Evolutionary conservation across 1,284 basidiomycete species (phyloP), one percentile per base, ranked within the genome.

Genomic region (Wallemia mellicola): DNA sequence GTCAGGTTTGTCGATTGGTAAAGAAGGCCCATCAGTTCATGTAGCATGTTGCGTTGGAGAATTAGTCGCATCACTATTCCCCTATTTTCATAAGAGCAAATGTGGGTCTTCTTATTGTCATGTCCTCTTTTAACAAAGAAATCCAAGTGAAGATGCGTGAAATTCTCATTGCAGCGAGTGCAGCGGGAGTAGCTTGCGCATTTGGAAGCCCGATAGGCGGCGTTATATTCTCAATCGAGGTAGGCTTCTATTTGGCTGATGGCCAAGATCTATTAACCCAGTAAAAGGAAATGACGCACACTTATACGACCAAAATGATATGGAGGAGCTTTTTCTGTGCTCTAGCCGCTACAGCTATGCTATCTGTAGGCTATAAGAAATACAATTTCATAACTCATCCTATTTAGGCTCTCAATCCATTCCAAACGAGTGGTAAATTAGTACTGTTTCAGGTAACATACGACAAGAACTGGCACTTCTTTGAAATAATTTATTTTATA

Each of bases 371-470:
- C 60, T 2, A 22, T 60, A 56, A 2, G 22, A 7, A 7, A 2
- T n/a, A 27, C 57, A 9, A 24, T 28, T 17, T 48, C 17, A 28
- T 22, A 59, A 9, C 24, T 58, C 3, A n/a, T 19, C 25, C 59
- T 59, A 26, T 11, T 28, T 64, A 89, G 83, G 85, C 86, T 1
- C 91, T 99, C 83, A 96, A 98, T 68, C 94, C 94, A 0, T 99
- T 89, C 73, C 78, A 91, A 26, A 98, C 94, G 0, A 19, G 19
- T 19, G 94, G 94, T 32, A 98, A 98, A 69, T 80, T 99, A 27
- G 94, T 98, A 66, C 73, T 96, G 62, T 98, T 98, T 74, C 88
- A 95, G 69, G 88, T 98, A 63, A 92, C 89, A 3, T 98, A 98
- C 70, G 87, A 86, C 68, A 77, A 91, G 27, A 87, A 92, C 66